Evolutionary conservation across 352 stramenopile genomes (phyloP).

Genomic region (Pythium aquatile): DNA sequence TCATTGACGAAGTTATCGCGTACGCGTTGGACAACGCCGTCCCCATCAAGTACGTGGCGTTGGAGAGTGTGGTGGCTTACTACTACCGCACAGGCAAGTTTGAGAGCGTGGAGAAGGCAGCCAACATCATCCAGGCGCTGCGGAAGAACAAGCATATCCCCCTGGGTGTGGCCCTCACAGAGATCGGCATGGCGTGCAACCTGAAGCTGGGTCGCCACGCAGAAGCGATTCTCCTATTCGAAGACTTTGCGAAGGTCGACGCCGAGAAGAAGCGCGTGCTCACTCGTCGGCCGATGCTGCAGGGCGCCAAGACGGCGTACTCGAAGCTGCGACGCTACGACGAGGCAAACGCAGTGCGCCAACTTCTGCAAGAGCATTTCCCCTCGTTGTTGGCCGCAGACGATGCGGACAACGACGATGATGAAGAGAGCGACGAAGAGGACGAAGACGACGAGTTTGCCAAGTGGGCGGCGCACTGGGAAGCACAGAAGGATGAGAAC

Average conservation of each 20-base stretch:
- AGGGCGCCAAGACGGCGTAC: constrained; percentile 54
- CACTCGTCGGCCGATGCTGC: constrained; percentile 57
- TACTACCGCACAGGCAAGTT: constrained; percentile 70
- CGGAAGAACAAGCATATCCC: constrained; percentile 76
- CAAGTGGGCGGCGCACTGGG: constrained; percentile 20
- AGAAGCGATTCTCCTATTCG: constrained; percentile 68
- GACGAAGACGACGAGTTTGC: constrained; percentile 26
- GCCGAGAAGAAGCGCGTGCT: constrained; percentile 61
- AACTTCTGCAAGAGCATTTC: constrained; percentile 44
- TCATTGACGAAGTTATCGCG: constrained; percentile 63
- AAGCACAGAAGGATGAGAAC: not conserved
- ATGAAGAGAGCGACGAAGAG: constrained; percentile 24
- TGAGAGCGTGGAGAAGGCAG: constrained; percentile 54
- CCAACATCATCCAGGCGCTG: constrained; percentile 60
- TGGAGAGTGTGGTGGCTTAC: constrained; percentile 68
- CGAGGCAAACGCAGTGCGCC: constrained; percentile 61
- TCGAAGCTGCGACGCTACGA: constrained; percentile 45
- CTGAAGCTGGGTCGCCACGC: constrained; percentile 50
- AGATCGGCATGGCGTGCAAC: constrained; percentile 76
- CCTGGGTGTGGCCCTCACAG: constrained; percentile 64
- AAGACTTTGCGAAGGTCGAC: constrained; percentile 66
- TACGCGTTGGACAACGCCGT: constrained; percentile 62
- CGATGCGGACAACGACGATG: constrained; percentile 18
- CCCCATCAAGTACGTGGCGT: constrained; percentile 72
- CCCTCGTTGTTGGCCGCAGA: constrained; percentile 14